A percentile compares a stretch with the other conserved stretches of the same genome.
Conservation (phyloP, 768 basidiomycete species). For the Boletellus sp. region DNA sequence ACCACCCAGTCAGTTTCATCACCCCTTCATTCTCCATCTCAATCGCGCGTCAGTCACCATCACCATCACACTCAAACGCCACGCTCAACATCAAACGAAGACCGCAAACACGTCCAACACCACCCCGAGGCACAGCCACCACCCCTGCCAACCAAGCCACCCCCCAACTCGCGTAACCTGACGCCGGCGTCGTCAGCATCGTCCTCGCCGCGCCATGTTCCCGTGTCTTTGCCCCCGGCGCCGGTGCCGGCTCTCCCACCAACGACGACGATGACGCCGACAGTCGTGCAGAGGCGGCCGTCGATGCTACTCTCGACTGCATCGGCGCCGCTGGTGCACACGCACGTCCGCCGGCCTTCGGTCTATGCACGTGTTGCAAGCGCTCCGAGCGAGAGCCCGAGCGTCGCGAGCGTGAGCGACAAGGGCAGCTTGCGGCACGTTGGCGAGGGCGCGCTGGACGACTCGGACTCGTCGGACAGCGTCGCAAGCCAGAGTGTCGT, state of each 20-base stretch:
- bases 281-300: constrained; percentile 40
- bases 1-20: constrained; percentile 4
- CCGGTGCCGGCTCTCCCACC: constrained; percentile 27
- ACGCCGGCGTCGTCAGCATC: constrained; percentile 58
- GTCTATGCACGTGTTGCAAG: constrained; percentile 38
- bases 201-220: constrained; percentile 50
- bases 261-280: constrained; percentile 42
- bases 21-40: constrained; percentile 23
- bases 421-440: constrained; percentile 53
- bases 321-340: constrained; percentile 27
- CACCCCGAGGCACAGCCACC: constrained; percentile 16
- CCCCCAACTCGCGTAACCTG: constrained; percentile 42
- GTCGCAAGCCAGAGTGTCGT: constrained; percentile 17
- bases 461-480: constrained; percentile 62
- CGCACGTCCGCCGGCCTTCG: constrained; percentile 34
- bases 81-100: constrained; percentile 19
- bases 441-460: constrained; percentile 75
- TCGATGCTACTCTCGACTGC: constrained; percentile 36
- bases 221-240: constrained; percentile 32
- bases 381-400: constrained; percentile 31
- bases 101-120: constrained; percentile 21
- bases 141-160: constrained; percentile 22
- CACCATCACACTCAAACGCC: constrained; percentile 6
- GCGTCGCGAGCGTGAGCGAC: constrained; percentile 36
- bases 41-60: constrained; percentile 14